These are phyloP conservation scores for Bipolaris gigantea DNA, from an alignment of 2,329 filamentous ascomycete genomes.

Conservation along the genomic window DNA sequence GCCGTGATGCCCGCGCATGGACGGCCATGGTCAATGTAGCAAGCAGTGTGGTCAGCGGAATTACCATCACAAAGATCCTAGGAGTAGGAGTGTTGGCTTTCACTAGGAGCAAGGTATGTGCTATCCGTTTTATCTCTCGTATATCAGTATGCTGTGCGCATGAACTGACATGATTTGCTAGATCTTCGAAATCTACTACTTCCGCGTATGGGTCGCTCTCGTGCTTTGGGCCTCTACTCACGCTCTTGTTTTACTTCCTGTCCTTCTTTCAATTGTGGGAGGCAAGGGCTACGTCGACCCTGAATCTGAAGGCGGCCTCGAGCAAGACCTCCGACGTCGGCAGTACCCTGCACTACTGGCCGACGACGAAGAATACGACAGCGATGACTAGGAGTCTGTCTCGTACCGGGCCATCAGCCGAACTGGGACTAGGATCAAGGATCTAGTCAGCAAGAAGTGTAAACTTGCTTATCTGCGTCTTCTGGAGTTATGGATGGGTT, in stretches of 20 bases:
- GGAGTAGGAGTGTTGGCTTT: constrained; percentile 92
- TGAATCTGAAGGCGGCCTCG: constrained; percentile 82
- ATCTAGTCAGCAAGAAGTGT: background rate
- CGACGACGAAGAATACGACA: constrained; percentile 74
- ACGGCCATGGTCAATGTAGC: constrained; percentile 93
- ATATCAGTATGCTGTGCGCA: no score
- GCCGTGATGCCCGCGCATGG: constrained; percentile 85
- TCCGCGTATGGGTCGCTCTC: constrained; percentile 91
- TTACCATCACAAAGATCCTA: constrained; percentile 92
- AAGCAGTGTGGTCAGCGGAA: constrained; percentile 91
- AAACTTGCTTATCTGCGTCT: background rate
- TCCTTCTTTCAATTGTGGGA: constrained; percentile 81
- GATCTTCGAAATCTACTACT: constrained; percentile 99
- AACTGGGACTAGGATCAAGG: background rate
- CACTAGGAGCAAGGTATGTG: constrained; percentile 73
- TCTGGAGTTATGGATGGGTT: background rate
- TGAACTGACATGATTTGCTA: constrained; percentile 10
- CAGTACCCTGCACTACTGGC: constrained; percentile 73
- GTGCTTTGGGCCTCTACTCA: constrained; percentile 88
- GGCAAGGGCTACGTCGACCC: constrained; percentile 84
- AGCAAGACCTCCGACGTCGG: constrained; percentile 81
- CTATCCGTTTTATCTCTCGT: background rate
- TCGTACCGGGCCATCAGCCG: background rate
- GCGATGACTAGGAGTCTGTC: constrained; percentile 30
- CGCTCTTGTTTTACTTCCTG: constrained; percentile 87